phyloP scores from a whole-genome alignment of 495 filamentous ascomycete species.

The Lophiotrema nucula region DNA sequence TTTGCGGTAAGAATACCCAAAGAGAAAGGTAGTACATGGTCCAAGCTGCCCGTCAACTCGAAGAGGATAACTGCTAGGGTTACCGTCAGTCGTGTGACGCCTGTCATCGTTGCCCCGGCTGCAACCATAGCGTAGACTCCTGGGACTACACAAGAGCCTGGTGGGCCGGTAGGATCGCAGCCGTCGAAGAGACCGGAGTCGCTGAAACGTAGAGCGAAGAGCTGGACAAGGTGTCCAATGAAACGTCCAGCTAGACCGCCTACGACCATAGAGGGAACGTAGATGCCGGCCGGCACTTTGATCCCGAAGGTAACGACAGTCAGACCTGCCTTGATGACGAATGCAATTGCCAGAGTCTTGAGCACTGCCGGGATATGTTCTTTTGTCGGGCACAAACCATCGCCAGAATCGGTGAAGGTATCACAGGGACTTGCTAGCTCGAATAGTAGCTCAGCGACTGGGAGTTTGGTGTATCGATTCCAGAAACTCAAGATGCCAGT shows the following conservation, averaged over 20 bases:
- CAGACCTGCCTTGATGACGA: constrained; percentile 84
- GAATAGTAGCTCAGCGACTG: constrained; percentile 85
- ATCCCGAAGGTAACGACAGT: constrained; percentile 90
- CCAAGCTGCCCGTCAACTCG: constrained; percentile 88
- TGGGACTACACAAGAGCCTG: constrained; percentile 85
- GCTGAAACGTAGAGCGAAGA: constrained; percentile 71
- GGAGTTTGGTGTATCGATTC: constrained; percentile 85
- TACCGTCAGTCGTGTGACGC: constrained; percentile 89
- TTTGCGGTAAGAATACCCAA: constrained; percentile 89
- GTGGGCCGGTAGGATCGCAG: constrained; percentile 66
- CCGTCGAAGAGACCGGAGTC: constrained; percentile 67
- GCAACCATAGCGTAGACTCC: constrained; percentile 95
- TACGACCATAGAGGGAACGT: constrained; percentile 97
- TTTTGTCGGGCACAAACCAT: constrained; percentile 74
- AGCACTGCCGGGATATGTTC: constrained; percentile 74
- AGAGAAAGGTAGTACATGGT: constrained; percentile 94
- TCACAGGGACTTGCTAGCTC: constrained; percentile 88
- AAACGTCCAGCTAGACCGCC: constrained; percentile 89
- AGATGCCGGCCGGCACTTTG: constrained; percentile 94
- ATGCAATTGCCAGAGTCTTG: constrained; percentile 67
- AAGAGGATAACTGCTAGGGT: constrained; percentile 95
- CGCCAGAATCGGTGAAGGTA: constrained; percentile 53
- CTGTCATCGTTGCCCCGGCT: constrained; percentile 96
- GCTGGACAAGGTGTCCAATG: constrained; percentile 84
- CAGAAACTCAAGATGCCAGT: constrained; percentile 88